These are phyloP conservation scores for Hypoxylon sp. DNA, from an alignment of 2,329 filamentous ascomycete genomes.

Conservation along the genomic window DNA sequence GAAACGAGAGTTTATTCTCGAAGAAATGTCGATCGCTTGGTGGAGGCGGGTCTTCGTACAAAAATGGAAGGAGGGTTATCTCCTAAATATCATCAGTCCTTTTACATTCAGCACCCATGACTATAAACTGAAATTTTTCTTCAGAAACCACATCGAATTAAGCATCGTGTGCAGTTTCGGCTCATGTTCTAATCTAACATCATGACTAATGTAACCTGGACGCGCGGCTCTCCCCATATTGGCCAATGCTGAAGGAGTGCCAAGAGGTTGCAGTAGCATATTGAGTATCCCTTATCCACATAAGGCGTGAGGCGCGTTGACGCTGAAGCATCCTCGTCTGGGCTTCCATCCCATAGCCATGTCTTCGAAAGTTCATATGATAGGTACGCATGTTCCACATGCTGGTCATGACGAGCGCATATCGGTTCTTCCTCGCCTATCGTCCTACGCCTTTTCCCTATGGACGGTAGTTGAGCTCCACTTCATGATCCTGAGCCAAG, in stretches of 20 bases:
- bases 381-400: conserved; percentile 20
- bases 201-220: conserved; percentile 31
- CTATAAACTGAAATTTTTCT: background rate
- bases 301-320: conserved; percentile 16
- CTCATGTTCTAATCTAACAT: conserved; percentile 16
- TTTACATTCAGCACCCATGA: background rate
- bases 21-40: background rate
- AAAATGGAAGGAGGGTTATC: conserved; percentile 1
- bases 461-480: conserved; percentile 27
- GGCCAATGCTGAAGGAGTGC: conserved; percentile 22
- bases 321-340: conserved; percentile 9
- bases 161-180: conserved; percentile 9
- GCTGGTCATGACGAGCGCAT: conserved; percentile 1
- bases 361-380: conserved; percentile 6
- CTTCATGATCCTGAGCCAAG: conserved; percentile 20
- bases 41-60: conserved; percentile 1
- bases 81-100: background rate
- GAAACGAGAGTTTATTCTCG: no score
- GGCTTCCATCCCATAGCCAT: conserved; percentile 8
- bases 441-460: conserved; percentile 1
- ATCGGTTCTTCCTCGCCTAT: conserved; percentile 8
- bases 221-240: conserved; percentile 32
- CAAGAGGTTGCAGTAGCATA: conserved; percentile 31
- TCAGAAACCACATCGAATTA: conserved; percentile 1
- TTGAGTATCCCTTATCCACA: conserved; percentile 16